phyloP scores from a whole-genome alignment of 345 rosid genomes.

The Dipteronia dyeriana region DNA sequence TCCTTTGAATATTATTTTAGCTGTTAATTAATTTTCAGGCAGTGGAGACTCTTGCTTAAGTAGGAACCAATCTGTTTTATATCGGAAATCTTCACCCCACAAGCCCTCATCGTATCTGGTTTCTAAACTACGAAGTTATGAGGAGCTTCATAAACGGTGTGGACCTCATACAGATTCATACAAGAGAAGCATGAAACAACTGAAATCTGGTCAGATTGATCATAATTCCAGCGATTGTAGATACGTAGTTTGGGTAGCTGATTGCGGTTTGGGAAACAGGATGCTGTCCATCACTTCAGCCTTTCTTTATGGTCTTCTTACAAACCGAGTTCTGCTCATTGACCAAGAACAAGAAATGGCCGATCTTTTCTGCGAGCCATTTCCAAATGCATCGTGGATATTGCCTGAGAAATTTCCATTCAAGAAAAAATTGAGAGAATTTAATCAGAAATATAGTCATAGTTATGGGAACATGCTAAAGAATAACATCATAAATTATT shows the following conservation, averaged over 20 bases:
- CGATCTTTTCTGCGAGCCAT: constrained; percentile 17
- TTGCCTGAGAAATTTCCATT: constrained; percentile 13
- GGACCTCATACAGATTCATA: constrained; percentile 16
- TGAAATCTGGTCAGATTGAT: constrained; percentile 18
- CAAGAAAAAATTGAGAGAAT: background rate
- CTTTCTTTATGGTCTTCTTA: constrained; percentile 23
- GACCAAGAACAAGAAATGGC: constrained; percentile 15
- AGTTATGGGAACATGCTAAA: constrained; percentile 22
- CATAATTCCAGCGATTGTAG: constrained; percentile 9
- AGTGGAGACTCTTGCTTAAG: constrained; percentile 9
- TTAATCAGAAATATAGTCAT: background rate
- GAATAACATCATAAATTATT: constrained; percentile 6
- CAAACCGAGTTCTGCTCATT: constrained; percentile 24
- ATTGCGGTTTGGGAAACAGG: constrained; percentile 23
- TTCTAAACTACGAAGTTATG: constrained; percentile 16
- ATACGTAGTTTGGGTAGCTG: constrained; percentile 18
- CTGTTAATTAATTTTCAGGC: constrained; percentile 18
- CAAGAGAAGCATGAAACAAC: constrained; percentile 11
- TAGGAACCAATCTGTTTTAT: constrained; percentile 10
- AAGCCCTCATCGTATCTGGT: constrained; percentile 21
- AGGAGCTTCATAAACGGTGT: constrained; percentile 17
- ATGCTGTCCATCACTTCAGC: constrained; percentile 22
- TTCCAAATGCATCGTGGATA: constrained; percentile 18
- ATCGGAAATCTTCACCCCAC: constrained; percentile 16
- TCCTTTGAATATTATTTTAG: background rate